Conservation (phyloP, 2,329 filamentous ascomycete species). For the Ascochyta lentis region DNA sequence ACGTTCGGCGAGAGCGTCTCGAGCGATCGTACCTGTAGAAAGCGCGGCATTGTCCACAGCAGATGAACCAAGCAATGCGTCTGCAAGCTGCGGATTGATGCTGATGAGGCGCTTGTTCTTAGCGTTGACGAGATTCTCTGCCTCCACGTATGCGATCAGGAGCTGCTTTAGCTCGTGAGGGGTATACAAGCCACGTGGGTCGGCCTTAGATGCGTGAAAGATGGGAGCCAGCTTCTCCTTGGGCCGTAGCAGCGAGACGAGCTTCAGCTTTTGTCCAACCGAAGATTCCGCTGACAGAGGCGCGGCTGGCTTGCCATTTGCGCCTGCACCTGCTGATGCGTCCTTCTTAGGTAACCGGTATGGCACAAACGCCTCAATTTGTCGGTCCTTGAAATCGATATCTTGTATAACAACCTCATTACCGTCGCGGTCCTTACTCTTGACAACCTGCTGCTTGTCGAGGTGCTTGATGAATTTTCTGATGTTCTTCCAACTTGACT, state of each 20-base stretch:
- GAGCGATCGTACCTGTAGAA: conserved; percentile 63
- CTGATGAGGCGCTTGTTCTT: conserved; percentile 68
- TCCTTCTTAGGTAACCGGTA: conserved; percentile 69
- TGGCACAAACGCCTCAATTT: conserved; percentile 63
- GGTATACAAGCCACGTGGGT: conserved; percentile 64
- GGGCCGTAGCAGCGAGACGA: conserved; percentile 63
- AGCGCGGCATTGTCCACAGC: conserved; percentile 63
- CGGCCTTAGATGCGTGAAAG: conserved; percentile 58
- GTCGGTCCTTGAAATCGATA: conserved; percentile 66
- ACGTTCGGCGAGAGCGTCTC: conserved; percentile 67
- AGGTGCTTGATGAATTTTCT: conserved; percentile 73
- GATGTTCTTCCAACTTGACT: conserved; percentile 73
- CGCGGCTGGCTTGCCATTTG: conserved; percentile 52
- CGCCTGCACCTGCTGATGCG: conserved; percentile 31
- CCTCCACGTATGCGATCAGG: conserved; percentile 65
- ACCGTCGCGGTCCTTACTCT: conserved; percentile 69
- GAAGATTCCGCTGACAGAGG: conserved; percentile 50
- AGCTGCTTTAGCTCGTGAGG: conserved; percentile 64
- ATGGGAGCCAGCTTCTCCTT: conserved; percentile 64
- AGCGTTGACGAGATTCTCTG: conserved; percentile 61
- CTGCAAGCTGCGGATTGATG: conserved; percentile 68
- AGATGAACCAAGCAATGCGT: conserved; percentile 64
- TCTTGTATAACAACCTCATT: conserved; percentile 70
- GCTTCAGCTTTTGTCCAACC: conserved; percentile 56
- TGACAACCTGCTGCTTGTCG: conserved; percentile 68